These are phyloP conservation scores for Logfia minima DNA, from an alignment of 129 eudicot genomes.

Conservation along the genomic window DNA sequence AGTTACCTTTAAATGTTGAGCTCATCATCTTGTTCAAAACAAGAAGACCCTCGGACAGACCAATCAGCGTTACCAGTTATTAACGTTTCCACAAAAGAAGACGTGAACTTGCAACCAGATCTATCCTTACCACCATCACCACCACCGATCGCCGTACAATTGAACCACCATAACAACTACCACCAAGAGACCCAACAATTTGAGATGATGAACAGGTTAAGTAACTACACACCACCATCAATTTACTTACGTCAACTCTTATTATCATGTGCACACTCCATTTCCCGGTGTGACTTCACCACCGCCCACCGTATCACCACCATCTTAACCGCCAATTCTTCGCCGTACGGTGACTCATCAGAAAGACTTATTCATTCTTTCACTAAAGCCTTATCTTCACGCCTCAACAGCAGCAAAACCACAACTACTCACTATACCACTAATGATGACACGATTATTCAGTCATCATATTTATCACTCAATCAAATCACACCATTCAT, in stretches of 20 bases:
- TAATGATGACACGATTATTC: slow-evolving; percentile 32
- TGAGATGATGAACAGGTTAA: slow-evolving; percentile 17
- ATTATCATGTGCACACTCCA: slow-evolving; percentile 68
- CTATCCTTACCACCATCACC: slow-evolving; percentile 22
- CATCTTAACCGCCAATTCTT: slow-evolving; percentile 49
- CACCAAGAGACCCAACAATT: slow-evolving; percentile 33
- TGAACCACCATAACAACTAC: slow-evolving; percentile 30
- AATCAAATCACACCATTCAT: slow-evolving; percentile 85
- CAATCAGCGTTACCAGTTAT: neutral
- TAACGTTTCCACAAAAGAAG: neutral
- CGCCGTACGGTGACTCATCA: slow-evolving; percentile 76
- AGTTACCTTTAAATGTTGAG: slow-evolving; percentile 32
- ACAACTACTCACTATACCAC: neutral
- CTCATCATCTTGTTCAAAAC: slow-evolving; percentile 33
- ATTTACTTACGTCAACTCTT: slow-evolving; percentile 68
- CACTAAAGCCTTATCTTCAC: slow-evolving; percentile 58
- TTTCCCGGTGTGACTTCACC: slow-evolving; percentile 63
- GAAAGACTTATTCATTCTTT: slow-evolving; percentile 59
- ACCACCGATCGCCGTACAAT: slow-evolving; percentile 17
- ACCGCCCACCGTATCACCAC: slow-evolving; percentile 69
- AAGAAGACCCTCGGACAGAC: neutral
- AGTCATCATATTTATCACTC: slow-evolving; percentile 60
- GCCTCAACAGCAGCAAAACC: slow-evolving; percentile 37
- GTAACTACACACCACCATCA: slow-evolving; percentile 45
- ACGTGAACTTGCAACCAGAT: slow-evolving; percentile 34